Conservation (phyloP, 2,329 filamentous ascomycete species). For the Diplodia intermedia region DNA sequence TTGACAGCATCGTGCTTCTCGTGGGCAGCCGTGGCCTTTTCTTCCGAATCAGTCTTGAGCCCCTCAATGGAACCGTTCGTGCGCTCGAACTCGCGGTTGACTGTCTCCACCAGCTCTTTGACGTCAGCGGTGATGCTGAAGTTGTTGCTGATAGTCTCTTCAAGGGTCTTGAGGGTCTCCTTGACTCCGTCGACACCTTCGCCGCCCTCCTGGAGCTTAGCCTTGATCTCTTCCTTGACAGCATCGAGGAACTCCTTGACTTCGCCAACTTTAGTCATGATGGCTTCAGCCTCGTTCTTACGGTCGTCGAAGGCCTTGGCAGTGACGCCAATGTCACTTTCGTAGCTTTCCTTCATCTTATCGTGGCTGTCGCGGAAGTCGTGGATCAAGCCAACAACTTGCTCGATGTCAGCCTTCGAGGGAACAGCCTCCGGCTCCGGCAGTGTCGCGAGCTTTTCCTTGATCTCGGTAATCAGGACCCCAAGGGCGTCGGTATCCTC, state of each 20-base stretch:
- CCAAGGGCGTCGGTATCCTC: constrained; percentile 81
- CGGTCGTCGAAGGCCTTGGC: constrained; percentile 83
- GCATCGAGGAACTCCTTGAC: constrained; percentile 80
- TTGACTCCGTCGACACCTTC: constrained; percentile 67
- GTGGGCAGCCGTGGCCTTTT: constrained; percentile 61
- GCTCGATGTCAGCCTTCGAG: constrained; percentile 76
- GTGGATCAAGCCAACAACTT: constrained; percentile 61
- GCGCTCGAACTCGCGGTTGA: constrained; percentile 88
- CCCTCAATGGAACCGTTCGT: constrained; percentile 80
- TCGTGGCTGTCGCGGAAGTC: constrained; percentile 65
- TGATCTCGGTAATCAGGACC: constrained; percentile 83
- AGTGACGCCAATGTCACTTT: constrained; percentile 74
- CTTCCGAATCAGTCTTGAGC: constrained; percentile 78
- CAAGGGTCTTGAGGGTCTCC: constrained; percentile 70
- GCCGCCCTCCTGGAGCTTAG: constrained; percentile 77
- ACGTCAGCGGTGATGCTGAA: constrained; percentile 55
- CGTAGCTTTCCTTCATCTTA: constrained; percentile 75
- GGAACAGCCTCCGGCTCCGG: constrained; percentile 74
- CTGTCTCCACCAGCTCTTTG: constrained; percentile 70
- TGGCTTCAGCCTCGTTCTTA: constrained; percentile 79
- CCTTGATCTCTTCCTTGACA: constrained; percentile 76
- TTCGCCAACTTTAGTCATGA: constrained; percentile 78
- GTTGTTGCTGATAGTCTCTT: constrained; percentile 67
- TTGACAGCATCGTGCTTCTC: constrained; percentile 68
- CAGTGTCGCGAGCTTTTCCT: constrained; percentile 73